Conservation (phyloP, 352 stramenopile species). For the Phytophthora pinifolia region DNA sequence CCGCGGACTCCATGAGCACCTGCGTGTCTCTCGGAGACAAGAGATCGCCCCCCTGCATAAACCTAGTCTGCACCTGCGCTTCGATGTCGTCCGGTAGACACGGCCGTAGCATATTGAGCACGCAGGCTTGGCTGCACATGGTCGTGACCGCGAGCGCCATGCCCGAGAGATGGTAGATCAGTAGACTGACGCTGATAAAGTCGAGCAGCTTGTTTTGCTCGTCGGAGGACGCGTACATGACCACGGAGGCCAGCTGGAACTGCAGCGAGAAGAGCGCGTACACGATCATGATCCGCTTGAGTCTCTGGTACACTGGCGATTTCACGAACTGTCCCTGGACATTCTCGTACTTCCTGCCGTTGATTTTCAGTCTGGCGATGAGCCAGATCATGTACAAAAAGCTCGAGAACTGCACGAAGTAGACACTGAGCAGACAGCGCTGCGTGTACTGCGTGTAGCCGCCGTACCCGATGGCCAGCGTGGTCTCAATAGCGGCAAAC, state of each 20-base stretch:
- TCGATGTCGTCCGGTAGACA: constrained; percentile 48
- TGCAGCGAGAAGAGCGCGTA: constrained; percentile 63
- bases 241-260: constrained; percentile 52
- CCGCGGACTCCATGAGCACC: constrained; percentile 38
- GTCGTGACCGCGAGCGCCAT: constrained; percentile 49
- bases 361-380: constrained; percentile 46
- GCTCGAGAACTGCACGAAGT: constrained; percentile 48
- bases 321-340: constrained; percentile 63
- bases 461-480: constrained; percentile 30
- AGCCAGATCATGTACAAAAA: constrained; percentile 55
- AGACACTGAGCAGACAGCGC: constrained; percentile 37
- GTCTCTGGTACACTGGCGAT: constrained; percentile 67
- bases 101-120: constrained; percentile 36
- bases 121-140: constrained; percentile 50
- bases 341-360: constrained; percentile 62
- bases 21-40: constrained; percentile 41
- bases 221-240: constrained; percentile 42
- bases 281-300: constrained; percentile 72
- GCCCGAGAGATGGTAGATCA: constrained; percentile 43
- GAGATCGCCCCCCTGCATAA: constrained; percentile 43
- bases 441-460: constrained; percentile 62
- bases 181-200: constrained; percentile 42
- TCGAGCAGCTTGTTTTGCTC: constrained; percentile 34
- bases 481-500: constrained; percentile 32
- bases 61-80: constrained; percentile 37